Evolutionary conservation across 2,329 filamentous ascomycete genomes (phyloP).

Genomic region (Fusarium fracticaudum): DNA sequence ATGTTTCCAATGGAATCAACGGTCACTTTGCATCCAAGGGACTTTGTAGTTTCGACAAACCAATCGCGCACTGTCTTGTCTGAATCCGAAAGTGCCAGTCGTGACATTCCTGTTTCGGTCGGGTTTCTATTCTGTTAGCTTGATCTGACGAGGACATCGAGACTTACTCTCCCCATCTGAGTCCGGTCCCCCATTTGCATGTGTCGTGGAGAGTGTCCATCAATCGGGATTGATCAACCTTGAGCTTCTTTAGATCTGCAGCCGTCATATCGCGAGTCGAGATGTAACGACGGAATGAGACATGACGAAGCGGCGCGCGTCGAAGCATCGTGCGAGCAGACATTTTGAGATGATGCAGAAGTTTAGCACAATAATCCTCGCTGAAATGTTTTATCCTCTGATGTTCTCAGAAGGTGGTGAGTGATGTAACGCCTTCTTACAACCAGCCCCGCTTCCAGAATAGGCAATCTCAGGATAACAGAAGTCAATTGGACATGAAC

Average conservation of each 20-base stretch:
- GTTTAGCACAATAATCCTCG: fast-evolving
- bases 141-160: fast-evolving
- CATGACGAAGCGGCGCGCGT: not conserved
- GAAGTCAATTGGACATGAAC: not conserved
- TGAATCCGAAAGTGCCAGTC: conserved; percentile 74
- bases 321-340: not conserved
- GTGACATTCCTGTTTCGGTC: conserved; percentile 78
- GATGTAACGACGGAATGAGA: not conserved
- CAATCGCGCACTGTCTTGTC: conserved; percentile 79
- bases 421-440: conserved; percentile 21
- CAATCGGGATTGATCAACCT: conserved; percentile 28
- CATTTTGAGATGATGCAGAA: not conserved
- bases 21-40: conserved; percentile 72
- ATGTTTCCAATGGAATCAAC: conserved; percentile 84
- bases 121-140: conserved; percentile 31
- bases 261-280: conserved; percentile 36
- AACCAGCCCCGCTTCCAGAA: conserved; percentile 20
- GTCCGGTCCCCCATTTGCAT: conserved; percentile 32
- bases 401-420: conserved; percentile 10
- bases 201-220: conserved; percentile 40
- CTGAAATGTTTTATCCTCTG: not conserved
- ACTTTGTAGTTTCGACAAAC: conserved; percentile 72
- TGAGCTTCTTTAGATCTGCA: conserved; percentile 30
- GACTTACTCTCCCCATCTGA: conserved; percentile 36
- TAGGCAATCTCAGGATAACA: not conserved